These are phyloP conservation scores for Cytospora piceae DNA, from an alignment of 2,329 filamentous ascomycete species.

Conservation along the genomic window DNA sequence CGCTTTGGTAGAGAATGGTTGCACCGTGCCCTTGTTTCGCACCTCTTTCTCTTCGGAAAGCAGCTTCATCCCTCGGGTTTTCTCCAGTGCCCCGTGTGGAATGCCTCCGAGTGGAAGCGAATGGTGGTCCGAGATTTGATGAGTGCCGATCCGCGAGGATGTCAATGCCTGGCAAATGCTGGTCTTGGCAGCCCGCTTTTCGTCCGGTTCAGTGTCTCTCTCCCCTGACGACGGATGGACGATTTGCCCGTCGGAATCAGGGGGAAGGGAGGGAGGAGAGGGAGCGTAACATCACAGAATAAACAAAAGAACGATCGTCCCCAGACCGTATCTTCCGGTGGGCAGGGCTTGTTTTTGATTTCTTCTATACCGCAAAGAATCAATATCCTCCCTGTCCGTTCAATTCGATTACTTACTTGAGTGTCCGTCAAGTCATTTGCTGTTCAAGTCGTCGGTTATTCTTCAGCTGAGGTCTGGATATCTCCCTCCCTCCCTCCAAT, in stretches of 20 bases:
- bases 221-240: slow-evolving; percentile 13
- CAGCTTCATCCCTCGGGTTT: background rate
- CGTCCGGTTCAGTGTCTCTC: slow-evolving; percentile 1
- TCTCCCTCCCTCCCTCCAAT: background rate
- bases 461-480: background rate
- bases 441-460: background rate
- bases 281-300: slow-evolving; percentile 15
- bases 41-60: background rate
- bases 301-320: slow-evolving; percentile 19
- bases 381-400: background rate
- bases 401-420: background rate
- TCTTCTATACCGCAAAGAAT: background rate
- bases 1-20: background rate
- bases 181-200: slow-evolving; percentile 20
- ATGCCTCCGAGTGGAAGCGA: slow-evolving; percentile 8
- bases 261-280: slow-evolving; percentile 1
- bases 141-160: slow-evolving; percentile 19
- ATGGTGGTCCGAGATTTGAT: slow-evolving; percentile 18
- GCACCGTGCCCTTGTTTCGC: background rate
- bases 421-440: background rate
- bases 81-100: slow-evolving; percentile 5
- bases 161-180: slow-evolving; percentile 10
- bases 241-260: slow-evolving; percentile 4
- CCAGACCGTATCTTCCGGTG: background rate
- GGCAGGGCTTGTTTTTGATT: background rate